These are phyloP conservation scores for Patellifolia procumbens DNA, from an alignment of 179 eudicot genomes.

Conservation along the genomic window DNA sequence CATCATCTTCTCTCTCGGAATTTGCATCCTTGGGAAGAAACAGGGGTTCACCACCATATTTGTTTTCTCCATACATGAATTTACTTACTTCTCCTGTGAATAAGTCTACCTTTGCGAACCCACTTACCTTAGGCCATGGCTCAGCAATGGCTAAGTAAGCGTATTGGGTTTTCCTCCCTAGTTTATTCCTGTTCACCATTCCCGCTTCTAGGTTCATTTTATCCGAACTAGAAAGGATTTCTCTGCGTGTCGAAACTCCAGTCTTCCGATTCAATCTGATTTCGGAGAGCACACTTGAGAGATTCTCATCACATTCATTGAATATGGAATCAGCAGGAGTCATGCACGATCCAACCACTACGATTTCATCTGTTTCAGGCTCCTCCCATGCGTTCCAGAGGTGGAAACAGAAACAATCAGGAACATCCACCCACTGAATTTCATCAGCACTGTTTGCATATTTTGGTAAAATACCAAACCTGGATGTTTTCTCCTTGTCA, in stretches of 20 bases:
- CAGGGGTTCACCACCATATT: conserved; percentile 75
- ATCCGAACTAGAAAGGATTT: conserved; percentile 39
- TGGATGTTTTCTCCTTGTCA: conserved; percentile 51
- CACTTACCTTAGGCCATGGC: conserved; percentile 90
- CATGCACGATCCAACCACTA: conserved; percentile 89
- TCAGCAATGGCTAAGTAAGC: conserved; percentile 85
- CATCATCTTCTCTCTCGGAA: conserved; percentile 57
- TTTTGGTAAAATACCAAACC: conserved; percentile 69
- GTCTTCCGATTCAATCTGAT: conserved; percentile 65
- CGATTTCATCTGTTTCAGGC: conserved; percentile 62
- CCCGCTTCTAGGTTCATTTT: conserved; percentile 78
- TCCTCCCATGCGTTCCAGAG: conserved; percentile 97
- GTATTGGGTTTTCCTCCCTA: conserved; percentile 65
- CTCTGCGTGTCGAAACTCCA: conserved; percentile 50
- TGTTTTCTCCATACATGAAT: conserved; percentile 53
- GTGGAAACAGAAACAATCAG: conserved; percentile 84
- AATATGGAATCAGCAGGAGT: conserved; percentile 84
- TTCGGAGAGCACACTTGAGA: conserved; percentile 59
- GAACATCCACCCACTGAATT: conserved; percentile 75
- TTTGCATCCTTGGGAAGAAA: conserved; percentile 44
- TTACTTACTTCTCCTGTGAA: conserved; percentile 52
- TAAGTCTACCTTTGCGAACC: conserved; percentile 77
- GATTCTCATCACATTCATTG: conserved; percentile 65
- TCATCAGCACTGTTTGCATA: conserved; percentile 34
- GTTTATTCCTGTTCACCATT: conserved; percentile 68